Evolutionary conservation across 495 filamentous ascomycete genomes (phyloP).

Genomic region (Polyplosphaeria fusca): DNA sequence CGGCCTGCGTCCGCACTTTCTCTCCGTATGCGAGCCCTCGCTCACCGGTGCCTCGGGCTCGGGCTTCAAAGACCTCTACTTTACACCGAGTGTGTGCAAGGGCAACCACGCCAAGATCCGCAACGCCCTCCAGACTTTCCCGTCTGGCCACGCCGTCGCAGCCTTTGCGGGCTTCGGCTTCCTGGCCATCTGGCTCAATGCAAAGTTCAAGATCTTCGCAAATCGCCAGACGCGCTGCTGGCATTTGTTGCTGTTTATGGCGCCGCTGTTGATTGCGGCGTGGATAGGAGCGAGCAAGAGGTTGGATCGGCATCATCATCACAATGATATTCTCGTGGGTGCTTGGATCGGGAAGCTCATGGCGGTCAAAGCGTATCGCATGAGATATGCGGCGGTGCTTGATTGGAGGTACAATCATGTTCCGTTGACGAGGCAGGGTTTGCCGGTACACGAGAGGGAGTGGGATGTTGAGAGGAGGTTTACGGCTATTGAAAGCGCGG

Average conservation of each 20-base stretch:
- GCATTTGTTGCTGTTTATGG: background rate
- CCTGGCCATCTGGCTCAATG: constrained; percentile 61
- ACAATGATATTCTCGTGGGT: background rate
- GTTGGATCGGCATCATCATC: background rate
- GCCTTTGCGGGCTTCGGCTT: constrained; percentile 59
- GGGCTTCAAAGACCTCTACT: background rate
- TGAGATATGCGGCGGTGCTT: background rate
- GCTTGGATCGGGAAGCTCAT: background rate
- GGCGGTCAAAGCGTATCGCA: background rate
- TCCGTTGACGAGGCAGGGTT: background rate
- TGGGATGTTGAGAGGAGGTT: background rate
- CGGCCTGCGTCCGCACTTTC: constrained; percentile 58
- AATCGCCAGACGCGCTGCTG: background rate
- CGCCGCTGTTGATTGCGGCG: background rate
- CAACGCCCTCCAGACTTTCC: constrained; percentile 54
- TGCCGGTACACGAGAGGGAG: background rate
- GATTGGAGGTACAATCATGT: background rate
- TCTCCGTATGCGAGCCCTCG: constrained; percentile 53
- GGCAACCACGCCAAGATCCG: constrained; percentile 34
- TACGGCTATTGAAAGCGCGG: background rate
- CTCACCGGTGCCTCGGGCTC: background rate
- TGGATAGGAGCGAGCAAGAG: background rate
- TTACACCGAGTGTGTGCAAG: constrained; percentile 1
- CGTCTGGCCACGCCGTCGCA: constrained; percentile 52
- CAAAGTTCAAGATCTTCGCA: constrained; percentile 58